Percentiles rank a stretch among this genome's conserved stretches.
phyloP scores from a whole-genome alignment of 2,329 filamentous ascomycete species.

The Arthroderma uncinatum region DNA sequence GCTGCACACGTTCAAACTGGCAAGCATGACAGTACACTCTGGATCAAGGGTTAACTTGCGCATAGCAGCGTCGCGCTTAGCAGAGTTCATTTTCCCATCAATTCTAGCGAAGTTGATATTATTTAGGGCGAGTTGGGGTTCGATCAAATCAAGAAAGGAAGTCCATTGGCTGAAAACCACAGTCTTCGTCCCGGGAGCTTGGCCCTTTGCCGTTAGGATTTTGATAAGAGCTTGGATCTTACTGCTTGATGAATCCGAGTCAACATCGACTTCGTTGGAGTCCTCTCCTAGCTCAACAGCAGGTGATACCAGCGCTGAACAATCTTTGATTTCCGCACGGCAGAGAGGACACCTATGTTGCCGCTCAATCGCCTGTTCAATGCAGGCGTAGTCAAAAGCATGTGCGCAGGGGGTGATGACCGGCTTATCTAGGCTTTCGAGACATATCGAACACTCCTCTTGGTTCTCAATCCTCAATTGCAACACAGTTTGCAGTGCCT shows the following conservation, averaged over 20 bases:
- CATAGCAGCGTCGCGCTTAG: slow-evolving; percentile 61
- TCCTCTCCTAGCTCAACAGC: slow-evolving; percentile 45
- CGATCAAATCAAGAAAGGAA: slow-evolving; percentile 62
- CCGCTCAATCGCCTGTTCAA: slow-evolving; percentile 59
- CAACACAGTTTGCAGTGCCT: slow-evolving; percentile 62
- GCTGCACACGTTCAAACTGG: slow-evolving; percentile 68
- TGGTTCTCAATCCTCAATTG: slow-evolving; percentile 66
- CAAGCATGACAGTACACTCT: slow-evolving; percentile 63
- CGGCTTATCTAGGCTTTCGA: slow-evolving; percentile 58
- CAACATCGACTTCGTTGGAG: slow-evolving; percentile 41
- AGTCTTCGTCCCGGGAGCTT: slow-evolving; percentile 57
- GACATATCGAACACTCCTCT: slow-evolving; percentile 74
- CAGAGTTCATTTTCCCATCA: slow-evolving; percentile 66
- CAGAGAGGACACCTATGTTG: slow-evolving; percentile 81
- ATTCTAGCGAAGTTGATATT: slow-evolving; percentile 59
- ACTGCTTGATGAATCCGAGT: slow-evolving; percentile 58
- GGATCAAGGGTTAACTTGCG: slow-evolving; percentile 55
- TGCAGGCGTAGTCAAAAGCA: slow-evolving; percentile 63
- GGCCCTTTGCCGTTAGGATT: slow-evolving; percentile 60
- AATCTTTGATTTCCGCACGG: slow-evolving; percentile 53
- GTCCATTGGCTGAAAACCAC: slow-evolving; percentile 78
- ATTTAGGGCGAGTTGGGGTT: slow-evolving; percentile 52
- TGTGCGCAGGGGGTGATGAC: slow-evolving; percentile 82
- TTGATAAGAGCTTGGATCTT: slow-evolving; percentile 72
- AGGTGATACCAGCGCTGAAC: slow-evolving; percentile 54